Evolutionary conservation across 371 early-diverging fungal genomes (phyloP), one percentile per base, ranked within the genome.

Genomic region (Mortierella sp.): DNA sequence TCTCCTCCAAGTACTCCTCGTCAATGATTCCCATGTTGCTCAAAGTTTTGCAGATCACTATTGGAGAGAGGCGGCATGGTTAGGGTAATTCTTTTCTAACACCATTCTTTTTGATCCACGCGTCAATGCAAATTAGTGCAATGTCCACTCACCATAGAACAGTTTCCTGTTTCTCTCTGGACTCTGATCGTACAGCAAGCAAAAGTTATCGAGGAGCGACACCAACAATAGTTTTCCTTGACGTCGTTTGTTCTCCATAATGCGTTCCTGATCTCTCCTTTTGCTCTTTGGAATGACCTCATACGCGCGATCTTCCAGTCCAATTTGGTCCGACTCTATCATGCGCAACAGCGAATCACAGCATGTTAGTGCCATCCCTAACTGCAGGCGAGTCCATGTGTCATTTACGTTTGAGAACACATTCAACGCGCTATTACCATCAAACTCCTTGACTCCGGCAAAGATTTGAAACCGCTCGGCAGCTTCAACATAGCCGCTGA

Each of bases 1-100:
- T 92, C 83, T 97, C 95, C 49, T 96, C 96, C 70, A 97, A 87
- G 77, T 96, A 97, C 78, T 98, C 97, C 48, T 95, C 93, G 74
- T 95, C 94, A 65, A 97, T 94, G 71, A 97, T 94, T 32, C 96
- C 95, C 90, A 94, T 90, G 44, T 91, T 90, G 46, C 89, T 89
- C 29, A 94, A 83, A 0, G 92, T 93, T 80, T 92, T 92, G 85
- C 93, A 93, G 56, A 87, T 87, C 32, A 83, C 83, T 87, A 72
- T 2, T 7, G 11, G 41, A 44, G 21, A 35, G 21, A 16, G 58
- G 41, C 2, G 41, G 29, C 12, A 75, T 76, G 75, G 72, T 90
- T 1, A 44, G 24, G 2, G 32, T 24, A 51, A 44, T 41, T 18
- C 11, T 32, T 43, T 54, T 49, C 2, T 12, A 6, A 6, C 55